Evolutionary conservation across 371 early-diverging fungal genomes (phyloP), one percentile per base, ranked within the genome.

Genomic region (Rhizomucor miehei): DNA sequence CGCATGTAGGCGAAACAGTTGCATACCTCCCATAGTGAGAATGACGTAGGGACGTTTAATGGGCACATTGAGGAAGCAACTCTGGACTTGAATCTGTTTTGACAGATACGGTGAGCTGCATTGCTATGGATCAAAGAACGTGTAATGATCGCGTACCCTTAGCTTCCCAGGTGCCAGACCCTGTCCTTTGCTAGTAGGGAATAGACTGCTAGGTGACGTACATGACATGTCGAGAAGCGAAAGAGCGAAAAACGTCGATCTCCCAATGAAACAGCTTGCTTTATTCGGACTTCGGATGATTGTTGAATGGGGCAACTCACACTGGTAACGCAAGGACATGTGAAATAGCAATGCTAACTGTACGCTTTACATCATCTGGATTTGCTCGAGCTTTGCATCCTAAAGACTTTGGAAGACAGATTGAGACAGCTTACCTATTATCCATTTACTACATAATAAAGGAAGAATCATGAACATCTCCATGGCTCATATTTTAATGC

Each of bases 1-100:
- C 8, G 25, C 25, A 1, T 56, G 12, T 8, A 23, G 19, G 14
- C 13, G 5, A 35, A 36, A 17, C 10, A 40, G 10, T 21, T 38
- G 23, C 34, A 55, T 69, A 78, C 79, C 79, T 61, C 75, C 79
- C 54, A 75, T 56, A 1, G 70, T 67, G 12, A 75, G 52, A 24
- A 73, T 43, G 2, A 79, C 69, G 57, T 79, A 75, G 8, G 75
- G 73, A 17, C 56, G 48, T 43, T 65, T 69, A 11, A 73, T 63
- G 20, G 69, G 62, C 16, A 68, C 63, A 48, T 78, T 73, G 17
- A 78, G 57, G 38, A 66, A 66, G 44, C 64, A 67, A 45, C 47
- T 63, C 38, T 65, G 48, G 24, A 77, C 51, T 47, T 70, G 60
- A 52, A 73, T 62, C 77, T 73, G 14, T 17, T 19, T 49, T 50